Conservation (phyloP, 495 filamentous ascomycete species). For the Coniosporium apollinis region DNA sequence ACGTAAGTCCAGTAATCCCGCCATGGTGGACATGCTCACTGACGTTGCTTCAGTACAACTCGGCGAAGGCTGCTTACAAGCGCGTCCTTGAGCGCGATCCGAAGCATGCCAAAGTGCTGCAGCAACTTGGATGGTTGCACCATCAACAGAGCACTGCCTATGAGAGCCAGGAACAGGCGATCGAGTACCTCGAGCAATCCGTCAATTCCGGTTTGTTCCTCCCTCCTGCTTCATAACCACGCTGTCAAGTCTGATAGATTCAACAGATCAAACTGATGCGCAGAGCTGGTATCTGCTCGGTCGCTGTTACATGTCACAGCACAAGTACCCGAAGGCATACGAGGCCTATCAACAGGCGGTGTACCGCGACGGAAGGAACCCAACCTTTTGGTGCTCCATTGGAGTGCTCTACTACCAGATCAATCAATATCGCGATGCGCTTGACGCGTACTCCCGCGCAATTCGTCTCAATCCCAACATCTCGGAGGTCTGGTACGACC, state of each 20-base stretch:
- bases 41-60: constrained; percentile 53
- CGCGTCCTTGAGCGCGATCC: constrained; percentile 90
- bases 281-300: constrained; percentile 98
- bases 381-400: constrained; percentile 99
- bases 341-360: constrained; percentile 98
- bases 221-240: not conserved
- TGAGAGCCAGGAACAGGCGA: constrained; percentile 82
- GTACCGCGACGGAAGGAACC: constrained; percentile 94
- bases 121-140: constrained; percentile 95
- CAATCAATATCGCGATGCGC: constrained; percentile 96
- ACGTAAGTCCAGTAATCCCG: constrained; percentile 42
- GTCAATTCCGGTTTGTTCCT: constrained; percentile 69
- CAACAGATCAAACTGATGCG: constrained; percentile 76
- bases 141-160: constrained; percentile 87
- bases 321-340: constrained; percentile 97
- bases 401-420: constrained; percentile 99
- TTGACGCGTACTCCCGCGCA: constrained; percentile 95
- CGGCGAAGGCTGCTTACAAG: constrained; percentile 78
- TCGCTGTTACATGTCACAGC: constrained; percentile 97
- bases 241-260: constrained; percentile 15
- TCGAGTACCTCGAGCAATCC: constrained; percentile 95
- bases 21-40: constrained; percentile 17
- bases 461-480: constrained; percentile 98
- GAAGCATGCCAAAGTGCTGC: constrained; percentile 92
- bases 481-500: constrained; percentile 98